Evolutionary conservation across 352 stramenopile genomes (phyloP).

Genomic region (Phytophthora capsici): DNA sequence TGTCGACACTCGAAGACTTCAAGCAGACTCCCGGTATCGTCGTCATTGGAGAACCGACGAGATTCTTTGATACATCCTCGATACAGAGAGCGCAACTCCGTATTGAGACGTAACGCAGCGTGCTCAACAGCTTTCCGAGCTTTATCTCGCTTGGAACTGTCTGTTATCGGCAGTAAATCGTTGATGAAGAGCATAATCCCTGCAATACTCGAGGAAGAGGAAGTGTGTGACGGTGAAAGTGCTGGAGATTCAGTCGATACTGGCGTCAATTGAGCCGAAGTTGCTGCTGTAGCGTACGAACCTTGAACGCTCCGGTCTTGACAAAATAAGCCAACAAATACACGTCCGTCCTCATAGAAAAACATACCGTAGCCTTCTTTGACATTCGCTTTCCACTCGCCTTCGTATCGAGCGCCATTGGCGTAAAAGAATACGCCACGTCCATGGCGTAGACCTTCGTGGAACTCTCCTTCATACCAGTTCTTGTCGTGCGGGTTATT

Average conservation of each 20-base stretch:
- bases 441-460: constrained; percentile 65
- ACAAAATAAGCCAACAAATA: constrained; percentile 55
- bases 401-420: constrained; percentile 85
- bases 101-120: constrained; percentile 64
- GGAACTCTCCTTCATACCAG: constrained; percentile 88
- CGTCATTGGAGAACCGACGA: constrained; percentile 16
- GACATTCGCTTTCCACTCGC: constrained; percentile 81
- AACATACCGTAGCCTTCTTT: constrained; percentile 81
- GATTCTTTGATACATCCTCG: constrained; percentile 53
- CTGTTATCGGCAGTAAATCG: constrained; percentile 43
- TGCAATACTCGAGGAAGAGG: constrained; percentile 10
- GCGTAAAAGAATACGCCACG: constrained; percentile 86
- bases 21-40: constrained; percentile 44
- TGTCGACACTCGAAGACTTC: constrained; percentile 60
- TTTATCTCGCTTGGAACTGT: constrained; percentile 40
- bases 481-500: constrained; percentile 59
- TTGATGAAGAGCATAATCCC: constrained; percentile 65
- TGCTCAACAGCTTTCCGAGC: constrained; percentile 57
- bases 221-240: constrained; percentile 13
- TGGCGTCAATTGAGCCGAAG: neutral
- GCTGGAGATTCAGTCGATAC: neutral
- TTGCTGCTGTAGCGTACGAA: constrained; percentile 29
- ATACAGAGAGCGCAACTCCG: constrained; percentile 65
- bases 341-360: constrained; percentile 72
- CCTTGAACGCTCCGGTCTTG: constrained; percentile 55